phyloP scores from a whole-genome alignment of 2,329 filamentous ascomycete species.

The Pseudocercospora eumusae region DNA sequence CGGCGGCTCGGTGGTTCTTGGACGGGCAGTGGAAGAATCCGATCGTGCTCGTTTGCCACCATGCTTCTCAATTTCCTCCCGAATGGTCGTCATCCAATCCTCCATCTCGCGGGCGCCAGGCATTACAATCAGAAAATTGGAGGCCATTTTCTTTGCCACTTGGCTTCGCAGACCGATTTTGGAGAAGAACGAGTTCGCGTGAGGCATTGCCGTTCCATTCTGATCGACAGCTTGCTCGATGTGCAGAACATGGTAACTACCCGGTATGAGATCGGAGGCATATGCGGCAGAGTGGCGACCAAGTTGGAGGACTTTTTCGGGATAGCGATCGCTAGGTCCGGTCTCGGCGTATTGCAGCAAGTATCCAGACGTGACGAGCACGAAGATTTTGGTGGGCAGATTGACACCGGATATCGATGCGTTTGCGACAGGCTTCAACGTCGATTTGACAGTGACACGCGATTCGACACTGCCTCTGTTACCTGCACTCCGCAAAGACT shows the following conservation, averaged over 20 bases:
- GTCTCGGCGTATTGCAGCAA: constrained; percentile 73
- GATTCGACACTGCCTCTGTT: constrained; percentile 23
- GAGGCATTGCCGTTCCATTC: constrained; percentile 52
- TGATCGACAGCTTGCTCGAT: constrained; percentile 67
- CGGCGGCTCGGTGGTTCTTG: constrained; percentile 11
- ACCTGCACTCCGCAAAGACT: constrained; percentile 17
- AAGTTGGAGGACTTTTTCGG: constrained; percentile 72
- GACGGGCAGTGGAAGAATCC: constrained; percentile 42
- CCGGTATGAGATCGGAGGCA: constrained; percentile 76
- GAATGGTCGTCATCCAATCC: constrained; percentile 68
- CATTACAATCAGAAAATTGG: constrained; percentile 72
- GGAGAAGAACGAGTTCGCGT: constrained; percentile 64
- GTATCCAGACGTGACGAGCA: constrained; percentile 70
- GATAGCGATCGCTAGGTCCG: constrained; percentile 68
- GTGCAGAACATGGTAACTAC: constrained; percentile 77
- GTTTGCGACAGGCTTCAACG: constrained; percentile 19
- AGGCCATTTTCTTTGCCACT: constrained; percentile 42
- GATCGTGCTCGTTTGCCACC: constrained; percentile 66
- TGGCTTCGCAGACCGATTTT: constrained; percentile 60
- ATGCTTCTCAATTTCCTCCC: constrained; percentile 68
- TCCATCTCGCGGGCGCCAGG: constrained; percentile 74
- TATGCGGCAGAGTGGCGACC: constrained; percentile 76
- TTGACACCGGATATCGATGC: constrained; percentile 44
- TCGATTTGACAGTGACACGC: constrained; percentile 22
- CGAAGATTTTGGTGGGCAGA: constrained; percentile 68